A percentile compares a stretch with the other conserved stretches of the same genome.
Conservation (phyloP, 768 basidiomycete species). For the Mrakia gelida region DNA sequence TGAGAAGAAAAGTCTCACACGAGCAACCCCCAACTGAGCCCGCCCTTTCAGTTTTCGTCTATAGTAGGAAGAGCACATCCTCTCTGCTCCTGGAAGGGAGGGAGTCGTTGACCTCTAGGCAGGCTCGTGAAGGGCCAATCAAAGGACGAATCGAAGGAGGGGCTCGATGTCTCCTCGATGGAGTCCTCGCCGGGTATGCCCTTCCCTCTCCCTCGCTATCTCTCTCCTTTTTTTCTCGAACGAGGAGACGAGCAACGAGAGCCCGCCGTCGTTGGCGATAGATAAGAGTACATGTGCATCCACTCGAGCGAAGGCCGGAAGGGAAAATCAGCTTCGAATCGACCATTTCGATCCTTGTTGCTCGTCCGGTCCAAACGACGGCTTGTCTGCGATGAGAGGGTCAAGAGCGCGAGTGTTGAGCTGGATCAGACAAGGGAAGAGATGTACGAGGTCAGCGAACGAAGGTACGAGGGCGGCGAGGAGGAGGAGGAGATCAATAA, state of each 20-base stretch:
- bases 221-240: neutral
- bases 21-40: neutral
- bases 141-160: neutral
- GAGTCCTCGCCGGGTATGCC: too few relatives aligned
- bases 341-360: neutral
- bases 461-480: neutral
- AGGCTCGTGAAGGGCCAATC: neutral
- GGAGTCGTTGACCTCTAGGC: too few relatives aligned
- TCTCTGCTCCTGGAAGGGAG: too few relatives aligned
- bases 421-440: neutral
- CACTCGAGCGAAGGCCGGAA: too few relatives aligned
- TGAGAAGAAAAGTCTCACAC: too few relatives aligned
- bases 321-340: neutral
- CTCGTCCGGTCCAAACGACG: constrained; percentile 21
- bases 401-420: constrained; percentile 31
- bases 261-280: neutral
- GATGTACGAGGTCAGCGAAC: neutral
- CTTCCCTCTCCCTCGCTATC: neutral
- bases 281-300: neutral
- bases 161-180: neutral
- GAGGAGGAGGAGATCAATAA: neutral
- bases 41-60: neutral
- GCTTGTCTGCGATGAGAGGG: constrained; percentile 15
- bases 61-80: too few relatives aligned
- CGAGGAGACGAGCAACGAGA: neutral